These are phyloP conservation scores for Tylopilus cervinicoccineus DNA, from an alignment of 768 basidiomycete genomes.

Conservation along the genomic window DNA sequence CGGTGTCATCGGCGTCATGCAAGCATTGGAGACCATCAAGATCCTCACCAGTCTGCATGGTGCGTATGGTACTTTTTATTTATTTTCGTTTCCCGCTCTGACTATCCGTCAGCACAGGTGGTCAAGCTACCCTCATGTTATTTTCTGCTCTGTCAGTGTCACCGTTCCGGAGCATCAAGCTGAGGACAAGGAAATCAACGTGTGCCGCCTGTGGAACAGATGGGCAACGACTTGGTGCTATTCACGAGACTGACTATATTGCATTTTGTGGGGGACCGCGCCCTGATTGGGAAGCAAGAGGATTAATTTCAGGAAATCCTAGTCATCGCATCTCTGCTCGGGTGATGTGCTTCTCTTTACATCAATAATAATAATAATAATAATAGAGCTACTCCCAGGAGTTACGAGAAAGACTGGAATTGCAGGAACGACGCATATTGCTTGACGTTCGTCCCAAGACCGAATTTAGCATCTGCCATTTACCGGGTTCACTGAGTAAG, in stretches of 20 bases:
- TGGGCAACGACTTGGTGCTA: slow-evolving; percentile 39
- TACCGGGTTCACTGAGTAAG: slow-evolving; percentile 73
- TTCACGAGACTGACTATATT: slow-evolving; percentile 71
- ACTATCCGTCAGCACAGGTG: slow-evolving; percentile 38
- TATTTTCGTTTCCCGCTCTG: neutral
- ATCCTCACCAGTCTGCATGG: slow-evolving; percentile 66
- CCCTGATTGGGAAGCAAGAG: slow-evolving; percentile 62
- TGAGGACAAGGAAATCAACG: slow-evolving; percentile 64
- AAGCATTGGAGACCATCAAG: slow-evolving; percentile 87
- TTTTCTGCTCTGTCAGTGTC: slow-evolving; percentile 68
- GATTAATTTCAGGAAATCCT: slow-evolving; percentile 40
- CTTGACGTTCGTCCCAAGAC: slow-evolving; percentile 77
- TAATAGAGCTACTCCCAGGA: slow-evolving; percentile 40
- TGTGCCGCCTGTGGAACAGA: slow-evolving; percentile 74
- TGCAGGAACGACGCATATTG: slow-evolving; percentile 34
- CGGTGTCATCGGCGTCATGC: slow-evolving; percentile 84
- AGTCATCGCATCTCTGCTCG: slow-evolving; percentile 42
- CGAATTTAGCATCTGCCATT: slow-evolving; percentile 84
- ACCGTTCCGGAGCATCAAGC: slow-evolving; percentile 78
- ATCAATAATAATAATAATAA: neutral
- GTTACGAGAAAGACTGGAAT: slow-evolving; percentile 37
- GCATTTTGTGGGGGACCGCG: slow-evolving; percentile 77
- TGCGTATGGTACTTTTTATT: slow-evolving; percentile 24
- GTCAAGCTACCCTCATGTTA: slow-evolving; percentile 60
- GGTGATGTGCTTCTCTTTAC: slow-evolving; percentile 28